Base-by-base conservation (phyloP, 139 green algal genomes). In the Tetraselmis chui region DNA sequence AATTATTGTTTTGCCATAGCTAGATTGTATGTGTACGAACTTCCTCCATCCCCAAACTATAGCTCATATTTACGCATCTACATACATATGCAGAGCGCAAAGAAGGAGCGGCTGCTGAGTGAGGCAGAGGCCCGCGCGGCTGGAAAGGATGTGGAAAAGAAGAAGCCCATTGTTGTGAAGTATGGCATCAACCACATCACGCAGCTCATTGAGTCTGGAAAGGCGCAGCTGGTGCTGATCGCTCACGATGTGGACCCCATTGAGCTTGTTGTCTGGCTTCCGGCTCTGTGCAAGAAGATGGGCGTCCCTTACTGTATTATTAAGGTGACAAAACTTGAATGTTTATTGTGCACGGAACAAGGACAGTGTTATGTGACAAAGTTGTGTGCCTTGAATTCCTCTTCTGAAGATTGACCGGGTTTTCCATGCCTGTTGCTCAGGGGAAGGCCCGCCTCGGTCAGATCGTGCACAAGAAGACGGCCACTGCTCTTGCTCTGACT, bases 161-260 rank as follows among this genome's bases (percentile, higher is more conserved):
- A 99, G 93, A 98, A 97, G 92, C 95, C 93, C 30, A 86, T 99
- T 23, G 97, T 98, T 29, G 96, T 99, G 32, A 99, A 99, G 94
- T 99, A 92, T 82, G 97, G 97, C 83, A 93, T 99, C 85, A 99
- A 99, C 94, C 97, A 99, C 92, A 94, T 99, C 87, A 99, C 96
- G 59, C 92, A 91, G 67, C 92, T 99, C 82, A 85, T 99, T 27
- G 97, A 99, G 91, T 81, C 59, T 1, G 91, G 91, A 84, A 98
- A 99, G 93, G 97, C 97, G 30, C 88, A 97, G 92, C 91, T 98
- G 84, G 96, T 99, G 80, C 92, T 97, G 31, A 99, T 99, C 81
- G 97, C 97, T 2, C 95, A 99, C 83, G 97, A 99, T 86, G 97
- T 99, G 32, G 97, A 99, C 91, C 97, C 97, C 84, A 94, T 99